phyloP scores from a whole-genome alignment of 495 filamentous ascomycete genomes.

The Cercophora scortea region DNA sequence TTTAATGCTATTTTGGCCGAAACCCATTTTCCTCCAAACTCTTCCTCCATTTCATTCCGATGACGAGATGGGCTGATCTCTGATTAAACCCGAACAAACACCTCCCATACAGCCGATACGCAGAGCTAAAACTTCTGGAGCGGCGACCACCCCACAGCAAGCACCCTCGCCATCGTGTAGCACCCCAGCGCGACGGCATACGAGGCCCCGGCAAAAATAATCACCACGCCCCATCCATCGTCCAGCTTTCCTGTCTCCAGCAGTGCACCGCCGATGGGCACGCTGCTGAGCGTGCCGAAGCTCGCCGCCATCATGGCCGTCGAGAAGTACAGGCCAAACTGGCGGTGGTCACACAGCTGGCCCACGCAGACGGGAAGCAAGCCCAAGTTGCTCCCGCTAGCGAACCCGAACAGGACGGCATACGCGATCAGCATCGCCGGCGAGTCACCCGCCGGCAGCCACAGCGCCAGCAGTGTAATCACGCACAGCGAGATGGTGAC shows the following conservation, averaged over 20 bases:
- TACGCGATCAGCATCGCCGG: conserved; percentile 61
- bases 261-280: conserved; percentile 80
- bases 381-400: conserved; percentile 75
- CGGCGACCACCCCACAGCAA: conserved; percentile 60
- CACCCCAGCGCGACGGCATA: conserved; percentile 55
- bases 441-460: conserved; percentile 62
- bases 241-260: conserved; percentile 34
- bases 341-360: conserved; percentile 77
- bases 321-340: conserved; percentile 80
- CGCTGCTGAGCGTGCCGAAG: conserved; percentile 78
- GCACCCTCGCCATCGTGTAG: conserved; percentile 53
- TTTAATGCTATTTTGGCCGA: too few species aligned
- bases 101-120: too few species aligned
- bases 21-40: too few species aligned
- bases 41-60: too few species aligned
- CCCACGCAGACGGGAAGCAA: conserved; percentile 85
- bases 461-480: conserved; percentile 64
- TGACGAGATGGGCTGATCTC: too few species aligned
- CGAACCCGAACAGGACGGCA: conserved; percentile 74
- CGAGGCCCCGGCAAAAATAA: conserved; percentile 57
- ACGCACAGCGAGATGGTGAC: conserved; percentile 55
- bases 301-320: conserved; percentile 85
- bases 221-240: conserved; percentile 54
- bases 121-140: conserved; percentile 35
- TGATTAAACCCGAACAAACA: too few species aligned